A percentile compares a stretch with the other conserved stretches of the same genome.
These are phyloP conservation scores for Amylostereum chailletii DNA, from an alignment of 1,284 basidiomycete genomes.

Conservation along the genomic window DNA sequence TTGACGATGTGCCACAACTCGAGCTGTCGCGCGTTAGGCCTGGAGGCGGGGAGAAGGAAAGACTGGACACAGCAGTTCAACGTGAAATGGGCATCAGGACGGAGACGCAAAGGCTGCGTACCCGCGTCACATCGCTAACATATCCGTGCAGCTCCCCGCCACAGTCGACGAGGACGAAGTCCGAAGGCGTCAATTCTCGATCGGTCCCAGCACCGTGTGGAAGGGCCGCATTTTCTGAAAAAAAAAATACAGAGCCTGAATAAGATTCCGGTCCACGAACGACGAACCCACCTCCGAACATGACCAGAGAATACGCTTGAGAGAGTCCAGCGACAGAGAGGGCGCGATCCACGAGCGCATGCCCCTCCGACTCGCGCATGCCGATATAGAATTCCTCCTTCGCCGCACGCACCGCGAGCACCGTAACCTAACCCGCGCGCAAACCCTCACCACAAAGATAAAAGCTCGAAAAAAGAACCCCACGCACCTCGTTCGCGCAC, in stretches of 20 bases:
- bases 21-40: constrained; percentile 45
- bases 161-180: constrained; percentile 75
- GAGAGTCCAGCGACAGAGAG: constrained; percentile 50
- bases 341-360: constrained; percentile 44
- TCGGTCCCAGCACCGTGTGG: constrained; percentile 78
- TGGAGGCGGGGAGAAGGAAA: constrained; percentile 52
- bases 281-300: constrained; percentile 63
- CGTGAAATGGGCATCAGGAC: background rate
- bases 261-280: background rate
- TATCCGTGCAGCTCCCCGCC: constrained; percentile 69
- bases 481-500: constrained; percentile 70
- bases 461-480: background rate
- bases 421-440: constrained; percentile 44
- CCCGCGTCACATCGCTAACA: constrained; percentile 70
- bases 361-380: constrained; percentile 67
- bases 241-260: background rate
- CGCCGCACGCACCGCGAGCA: constrained; percentile 66
- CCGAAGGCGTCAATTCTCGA: constrained; percentile 41
- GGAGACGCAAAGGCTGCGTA: constrained; percentile 23
- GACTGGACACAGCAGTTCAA: constrained; percentile 35
- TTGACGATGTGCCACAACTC: constrained; percentile 64
- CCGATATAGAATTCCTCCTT: constrained; percentile 58
- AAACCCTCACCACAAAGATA: constrained; percentile 3
- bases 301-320: constrained; percentile 51
- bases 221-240: constrained; percentile 71